Percentiles rank a stretch among this genome's conserved stretches.
Conservation (phyloP, 257 asterid species). For the Thymus mandschuricus region DNA sequence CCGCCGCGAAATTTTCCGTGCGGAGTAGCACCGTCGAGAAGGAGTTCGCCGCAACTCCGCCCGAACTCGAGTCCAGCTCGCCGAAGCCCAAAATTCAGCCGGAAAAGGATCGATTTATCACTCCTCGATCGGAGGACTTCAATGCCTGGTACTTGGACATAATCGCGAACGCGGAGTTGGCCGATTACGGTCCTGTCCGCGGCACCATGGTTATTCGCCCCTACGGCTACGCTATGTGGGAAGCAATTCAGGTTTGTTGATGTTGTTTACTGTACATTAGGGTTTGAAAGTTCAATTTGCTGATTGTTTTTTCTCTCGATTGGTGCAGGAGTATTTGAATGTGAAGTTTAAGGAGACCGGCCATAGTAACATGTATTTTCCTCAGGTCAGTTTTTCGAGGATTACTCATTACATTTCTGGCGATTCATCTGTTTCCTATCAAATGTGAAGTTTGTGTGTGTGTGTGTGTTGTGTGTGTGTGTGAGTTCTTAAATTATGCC, state of each 20-base stretch:
- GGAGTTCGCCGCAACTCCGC: slow-evolving; percentile 47
- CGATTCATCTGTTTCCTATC: not conserved
- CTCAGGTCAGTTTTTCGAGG: slow-evolving; percentile 60
- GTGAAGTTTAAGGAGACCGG: slow-evolving; percentile 98
- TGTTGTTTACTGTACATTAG: not conserved
- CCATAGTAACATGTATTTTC: slow-evolving; percentile 98
- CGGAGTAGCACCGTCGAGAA: slow-evolving; percentile 66
- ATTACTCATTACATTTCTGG: not conserved
- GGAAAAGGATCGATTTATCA: slow-evolving; percentile 72
- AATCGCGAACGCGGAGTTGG: slow-evolving; percentile 92
- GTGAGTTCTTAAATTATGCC: slow-evolving; percentile 14
- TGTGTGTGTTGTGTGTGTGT: no score
- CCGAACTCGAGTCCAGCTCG: slow-evolving; percentile 50
- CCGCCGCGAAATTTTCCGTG: slow-evolving; percentile 57
- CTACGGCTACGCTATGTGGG: slow-evolving; percentile 98
- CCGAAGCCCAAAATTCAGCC: slow-evolving; percentile 45
- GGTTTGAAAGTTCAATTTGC: not conserved
- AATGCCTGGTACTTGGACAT: slow-evolving; percentile 95
- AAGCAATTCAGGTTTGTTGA: slow-evolving; percentile 85
- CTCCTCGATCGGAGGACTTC: slow-evolving; percentile 97
- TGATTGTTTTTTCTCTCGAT: slow-evolving; percentile 22
- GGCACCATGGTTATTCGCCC: slow-evolving; percentile 99
- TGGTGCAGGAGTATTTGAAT: slow-evolving; percentile 87
- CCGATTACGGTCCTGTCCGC: slow-evolving; percentile 99
- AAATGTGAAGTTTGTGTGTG: no score